These are phyloP conservation scores for Didymosphaeria variabile DNA, from an alignment of 2,329 filamentous ascomycete genomes.

Conservation along the genomic window DNA sequence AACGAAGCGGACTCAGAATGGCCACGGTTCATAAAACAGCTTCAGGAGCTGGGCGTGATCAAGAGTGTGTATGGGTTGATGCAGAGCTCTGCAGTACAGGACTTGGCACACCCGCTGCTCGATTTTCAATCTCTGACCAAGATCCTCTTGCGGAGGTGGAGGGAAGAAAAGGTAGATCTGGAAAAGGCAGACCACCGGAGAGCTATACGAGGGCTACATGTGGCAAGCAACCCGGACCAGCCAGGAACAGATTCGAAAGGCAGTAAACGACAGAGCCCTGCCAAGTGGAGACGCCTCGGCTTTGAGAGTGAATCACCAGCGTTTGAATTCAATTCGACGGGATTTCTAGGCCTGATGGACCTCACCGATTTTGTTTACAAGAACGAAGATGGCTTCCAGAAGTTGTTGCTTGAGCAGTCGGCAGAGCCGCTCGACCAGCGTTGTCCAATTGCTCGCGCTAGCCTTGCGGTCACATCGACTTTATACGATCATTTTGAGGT, in stretches of 20 bases:
- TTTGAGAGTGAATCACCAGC: slow-evolving; percentile 91
- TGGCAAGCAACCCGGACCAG: slow-evolving; percentile 79
- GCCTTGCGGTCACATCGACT: slow-evolving; percentile 84
- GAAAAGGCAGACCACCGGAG: slow-evolving; percentile 88
- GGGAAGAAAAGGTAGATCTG: slow-evolving; percentile 81
- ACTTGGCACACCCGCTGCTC: slow-evolving; percentile 85
- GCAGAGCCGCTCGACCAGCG: slow-evolving; percentile 74
- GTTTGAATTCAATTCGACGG: slow-evolving; percentile 83
- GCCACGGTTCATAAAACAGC: slow-evolving; percentile 91
- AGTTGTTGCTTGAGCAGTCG: slow-evolving; percentile 88
- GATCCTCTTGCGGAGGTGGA: slow-evolving; percentile 86
- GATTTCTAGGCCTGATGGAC: slow-evolving; percentile 97
- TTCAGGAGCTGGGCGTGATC: slow-evolving; percentile 93
- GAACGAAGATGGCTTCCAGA: slow-evolving; percentile 91
- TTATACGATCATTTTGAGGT: slow-evolving; percentile 97
- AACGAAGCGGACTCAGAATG: slow-evolving; percentile 83
- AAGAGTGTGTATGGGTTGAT: slow-evolving; percentile 89
- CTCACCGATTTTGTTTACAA: slow-evolving; percentile 91
- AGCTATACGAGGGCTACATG: slow-evolving; percentile 84
- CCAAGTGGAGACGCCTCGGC: slow-evolving; percentile 92
- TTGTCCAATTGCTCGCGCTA: slow-evolving; percentile 87
- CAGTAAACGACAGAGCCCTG: slow-evolving; percentile 78
- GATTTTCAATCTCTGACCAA: slow-evolving; percentile 96
- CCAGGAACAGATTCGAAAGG: slow-evolving; percentile 53
- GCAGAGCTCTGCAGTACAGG: slow-evolving; percentile 91